Base-by-base conservation (phyloP, 2,329 filamentous ascomycete species). In the Aureobasidium zeae region DNA sequence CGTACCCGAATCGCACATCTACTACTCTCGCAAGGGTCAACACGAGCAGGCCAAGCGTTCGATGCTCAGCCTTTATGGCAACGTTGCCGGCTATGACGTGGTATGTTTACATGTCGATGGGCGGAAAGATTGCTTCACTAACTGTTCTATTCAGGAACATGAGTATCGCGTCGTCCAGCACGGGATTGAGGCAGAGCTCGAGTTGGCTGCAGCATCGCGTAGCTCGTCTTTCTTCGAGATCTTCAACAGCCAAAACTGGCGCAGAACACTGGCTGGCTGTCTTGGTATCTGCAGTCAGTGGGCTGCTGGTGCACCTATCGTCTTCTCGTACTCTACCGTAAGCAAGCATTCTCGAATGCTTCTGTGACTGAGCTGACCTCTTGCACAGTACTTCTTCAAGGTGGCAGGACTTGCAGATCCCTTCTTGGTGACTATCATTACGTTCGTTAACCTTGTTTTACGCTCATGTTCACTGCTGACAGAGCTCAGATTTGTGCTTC, bases 371-470 rank as follows among this genome's bases (percentile, higher is more conserved):
- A 11, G 12, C 26, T 39, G 17, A 39, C 19, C 12, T 21, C 24
- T 16, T 16, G 2, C 34, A 7, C 17, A 50, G 48, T 48, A 50
- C 46, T 50, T 50, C 38, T 50, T 50, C 38, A 41, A 50, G 17
- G 48, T 48, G 7, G 48, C 48, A 4, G 46, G 48, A 24, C 45
- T 50, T 26, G 39, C 45, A 21, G 46, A 50, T 26, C 48, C 48
- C 1, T 50, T 50, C 35, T 13, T 48, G 28, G 48, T 50, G 24
- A 50, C 46, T 1, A 50, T 65, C 37, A 54, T 60, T 19, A 63
- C 58, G n/a, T 44, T 59, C 22, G 54, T 65, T 7, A 8, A 7
- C 13, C 11, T 11, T n/a, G 21, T 13, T 11, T 17, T 5, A 20
- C 12, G 7, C 8, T 21, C 11, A 1, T 10, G 17, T 13, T 9